Base-by-base conservation (phyloP, 2,329 filamentous ascomycete genomes). In the Rhynchosporium graminicola region DNA sequence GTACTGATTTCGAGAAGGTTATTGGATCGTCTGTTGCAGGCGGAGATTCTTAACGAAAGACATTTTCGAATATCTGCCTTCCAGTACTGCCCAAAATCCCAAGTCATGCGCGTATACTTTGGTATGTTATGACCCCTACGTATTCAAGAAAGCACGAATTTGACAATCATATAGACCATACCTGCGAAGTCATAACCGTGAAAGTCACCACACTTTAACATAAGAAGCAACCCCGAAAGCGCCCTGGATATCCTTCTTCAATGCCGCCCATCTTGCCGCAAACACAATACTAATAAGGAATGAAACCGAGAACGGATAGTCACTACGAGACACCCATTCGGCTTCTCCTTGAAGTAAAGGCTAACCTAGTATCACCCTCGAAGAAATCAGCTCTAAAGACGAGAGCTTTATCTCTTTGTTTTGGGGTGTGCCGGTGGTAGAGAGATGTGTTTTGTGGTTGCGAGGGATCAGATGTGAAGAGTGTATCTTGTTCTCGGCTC, bases 221-320 rank as follows among this genome's bases (percentile, higher is more conserved):
- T 61, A 65, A 45, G 65, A 63, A 9, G 63, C 60, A 36, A 63
- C 55, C 4, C 55, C 57, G 54, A 65, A 65, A 13, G 60, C 65
- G 13, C 50, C 63, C 40, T 57, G 55, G n/a, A 65, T 38, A 20
- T 66, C 63, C 40, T 66, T 59, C 40, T 61, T 47, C 48, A 28
- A 29, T n/a, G 61, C 9, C 5, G 15, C 55, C 59, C 62, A 64
- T 54, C 28, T 48, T 8, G 59, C 42, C 13, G 31, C 62, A 36
- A 64, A 61, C 8, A 33, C 43, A n/a, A 57, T 33, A 12, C 59
- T 55, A 6, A 59, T 7, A 10, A 59, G 31, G 7, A 64, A 42
- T 9, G 54, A 63, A 4, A 58, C n/a, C 7, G 40, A 10, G 45
- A 61, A 59, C 47, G 59, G 26, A 61, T 48, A 3, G 54, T 61